Conservation (phyloP, 768 basidiomycete genomes). For the Saitozyma sp. region DNA sequence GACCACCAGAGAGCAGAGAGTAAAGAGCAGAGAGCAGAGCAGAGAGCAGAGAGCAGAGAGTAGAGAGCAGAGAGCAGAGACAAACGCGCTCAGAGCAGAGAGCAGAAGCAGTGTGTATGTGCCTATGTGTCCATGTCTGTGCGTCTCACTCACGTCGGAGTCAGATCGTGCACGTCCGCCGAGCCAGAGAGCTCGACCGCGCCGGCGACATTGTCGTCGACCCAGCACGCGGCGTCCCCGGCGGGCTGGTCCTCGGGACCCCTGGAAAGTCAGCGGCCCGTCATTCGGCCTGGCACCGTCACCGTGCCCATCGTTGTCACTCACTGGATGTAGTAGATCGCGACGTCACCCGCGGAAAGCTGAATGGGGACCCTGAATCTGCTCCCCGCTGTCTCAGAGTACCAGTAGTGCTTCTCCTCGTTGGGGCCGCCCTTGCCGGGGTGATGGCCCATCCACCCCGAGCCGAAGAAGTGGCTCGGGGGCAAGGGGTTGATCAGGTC, state of each 20-base stretch:
- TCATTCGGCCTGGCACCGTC: constrained; percentile 54
- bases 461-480: constrained; percentile 84
- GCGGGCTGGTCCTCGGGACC: constrained; percentile 36
- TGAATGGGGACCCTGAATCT: constrained; percentile 77
- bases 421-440: constrained; percentile 59
- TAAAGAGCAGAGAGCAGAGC: no score
- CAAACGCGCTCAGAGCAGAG: no score
- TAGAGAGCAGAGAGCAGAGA: no score
- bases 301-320: constrained; percentile 2
- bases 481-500: constrained; percentile 96
- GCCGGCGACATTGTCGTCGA: constrained; percentile 66
- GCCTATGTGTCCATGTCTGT: not conserved
- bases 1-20: no score
- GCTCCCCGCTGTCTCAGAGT: constrained; percentile 76
- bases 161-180: constrained; percentile 63
- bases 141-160: constrained; percentile 63
- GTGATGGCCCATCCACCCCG: constrained; percentile 82
- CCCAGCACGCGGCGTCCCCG: constrained; percentile 45
- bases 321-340: constrained; percentile 75
- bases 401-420: constrained; percentile 80
- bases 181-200: constrained; percentile 75
- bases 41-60: no score
- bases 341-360: constrained; percentile 84
- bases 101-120: no score
- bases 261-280: constrained; percentile 63